A percentile compares a stretch with the other conserved stretches of the same genome.
Evolutionary conservation across 75 land plant species (phyloP).

Genomic region (Selaginella tamariscina): DNA sequence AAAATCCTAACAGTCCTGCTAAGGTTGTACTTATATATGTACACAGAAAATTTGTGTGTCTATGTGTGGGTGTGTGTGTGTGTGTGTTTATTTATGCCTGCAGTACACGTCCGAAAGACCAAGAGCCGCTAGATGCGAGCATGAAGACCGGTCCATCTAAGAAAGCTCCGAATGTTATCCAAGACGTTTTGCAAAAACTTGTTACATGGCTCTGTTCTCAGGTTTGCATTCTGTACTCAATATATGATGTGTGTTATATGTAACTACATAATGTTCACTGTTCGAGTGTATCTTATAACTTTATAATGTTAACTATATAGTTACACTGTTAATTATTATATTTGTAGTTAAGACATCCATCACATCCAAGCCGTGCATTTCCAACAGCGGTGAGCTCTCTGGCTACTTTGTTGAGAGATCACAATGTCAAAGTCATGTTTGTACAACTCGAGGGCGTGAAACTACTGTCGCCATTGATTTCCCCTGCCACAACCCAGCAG

Average conservation of each 20-base stretch:
- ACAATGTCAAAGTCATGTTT: constrained; percentile 62
- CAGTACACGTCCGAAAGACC: constrained; percentile 46
- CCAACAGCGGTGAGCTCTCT: constrained; percentile 63
- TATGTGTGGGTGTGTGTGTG: no score
- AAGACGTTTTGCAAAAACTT: constrained; percentile 51
- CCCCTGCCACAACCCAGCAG: constrained; percentile 95
- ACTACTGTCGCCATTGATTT: constrained; percentile 66
- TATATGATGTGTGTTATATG: no score
- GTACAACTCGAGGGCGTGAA: constrained; percentile 78
- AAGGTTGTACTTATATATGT: constrained; percentile 33
- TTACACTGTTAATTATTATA: background rate
- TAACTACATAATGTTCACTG: no score
- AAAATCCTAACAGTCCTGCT: constrained; percentile 64
- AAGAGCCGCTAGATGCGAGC: background rate
- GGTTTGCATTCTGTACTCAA: no score
- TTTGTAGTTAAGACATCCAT: constrained; percentile 65
- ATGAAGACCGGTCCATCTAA: constrained; percentile 7
- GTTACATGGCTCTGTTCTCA: constrained; percentile 77
- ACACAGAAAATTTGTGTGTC: background rate
- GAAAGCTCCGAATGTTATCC: constrained; percentile 27
- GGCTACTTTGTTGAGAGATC: constrained; percentile 61
- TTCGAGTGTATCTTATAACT: no score
- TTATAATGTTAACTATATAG: no score
- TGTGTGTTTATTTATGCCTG: background rate
- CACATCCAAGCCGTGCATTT: constrained; percentile 74